These are phyloP conservation scores for Blastocystis sp. DNA, from an alignment of 352 stramenopile species.

Conservation along the genomic window DNA sequence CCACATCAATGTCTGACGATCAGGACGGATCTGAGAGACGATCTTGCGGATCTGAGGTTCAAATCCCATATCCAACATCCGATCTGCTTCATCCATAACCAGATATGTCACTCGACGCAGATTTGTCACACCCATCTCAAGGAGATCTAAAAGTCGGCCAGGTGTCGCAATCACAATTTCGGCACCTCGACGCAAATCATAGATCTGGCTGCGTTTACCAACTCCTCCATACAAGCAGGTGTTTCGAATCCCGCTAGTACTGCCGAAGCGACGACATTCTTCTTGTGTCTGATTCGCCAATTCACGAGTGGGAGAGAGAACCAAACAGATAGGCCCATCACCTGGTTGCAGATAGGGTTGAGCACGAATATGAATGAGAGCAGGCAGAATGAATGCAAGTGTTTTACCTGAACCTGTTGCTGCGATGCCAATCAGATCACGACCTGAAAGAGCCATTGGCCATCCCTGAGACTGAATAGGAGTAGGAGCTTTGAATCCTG, in stretches of 20 bases:
- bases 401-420: constrained; percentile 96
- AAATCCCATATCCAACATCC: constrained; percentile 92
- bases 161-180: constrained; percentile 88
- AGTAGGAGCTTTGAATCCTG: constrained; percentile 91
- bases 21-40: constrained; percentile 90
- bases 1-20: constrained; percentile 98
- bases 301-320: constrained; percentile 95
- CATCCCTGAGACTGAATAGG: constrained; percentile 90
- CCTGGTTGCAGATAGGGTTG: constrained; percentile 87
- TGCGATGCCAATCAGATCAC: constrained; percentile 97
- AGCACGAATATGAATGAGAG: constrained; percentile 98
- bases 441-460: constrained; percentile 94
- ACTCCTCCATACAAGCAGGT: constrained; percentile 98
- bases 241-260: constrained; percentile 95
- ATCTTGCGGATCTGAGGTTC: constrained; percentile 85
- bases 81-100: constrained; percentile 96
- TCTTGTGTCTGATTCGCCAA: constrained; percentile 97
- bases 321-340: constrained; percentile 96
- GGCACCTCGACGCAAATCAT: constrained; percentile 78
- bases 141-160: constrained; percentile 94
- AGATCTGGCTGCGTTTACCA: constrained; percentile 86
- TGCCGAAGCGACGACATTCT: constrained; percentile 96
- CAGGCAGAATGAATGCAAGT: constrained; percentile 94
- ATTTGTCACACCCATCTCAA: constrained; percentile 91
- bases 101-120: constrained; percentile 94